Conservation (phyloP, 1,284 basidiomycete genomes). For the Earliella scabrosa region DNA sequence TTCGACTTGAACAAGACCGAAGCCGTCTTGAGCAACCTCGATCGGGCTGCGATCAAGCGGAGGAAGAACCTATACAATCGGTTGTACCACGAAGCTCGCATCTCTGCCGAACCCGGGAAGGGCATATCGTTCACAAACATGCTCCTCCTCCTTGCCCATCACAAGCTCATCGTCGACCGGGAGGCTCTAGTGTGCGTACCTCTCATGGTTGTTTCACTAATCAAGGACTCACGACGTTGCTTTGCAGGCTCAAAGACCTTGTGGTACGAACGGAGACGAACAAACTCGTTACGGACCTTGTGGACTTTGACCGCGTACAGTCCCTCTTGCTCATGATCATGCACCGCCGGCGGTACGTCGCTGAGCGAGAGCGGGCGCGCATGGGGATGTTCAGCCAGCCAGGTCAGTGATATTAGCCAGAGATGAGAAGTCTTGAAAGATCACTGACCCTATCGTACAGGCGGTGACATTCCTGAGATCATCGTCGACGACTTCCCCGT, state of each 20-base stretch:
- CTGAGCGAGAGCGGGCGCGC: constrained; percentile 42
- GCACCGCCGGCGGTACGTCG: constrained; percentile 71
- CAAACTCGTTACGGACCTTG: constrained; percentile 79
- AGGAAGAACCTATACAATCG: constrained; percentile 74
- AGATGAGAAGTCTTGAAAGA: not conserved
- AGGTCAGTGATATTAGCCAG: constrained; percentile 32
- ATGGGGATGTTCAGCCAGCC: constrained; percentile 36
- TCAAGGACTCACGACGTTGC: constrained; percentile 1
- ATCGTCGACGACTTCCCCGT: constrained; percentile 63
- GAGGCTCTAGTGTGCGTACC: constrained; percentile 80
- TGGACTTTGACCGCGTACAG: constrained; percentile 83
- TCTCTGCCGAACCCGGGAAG: constrained; percentile 70
- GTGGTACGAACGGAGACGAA: constrained; percentile 78
- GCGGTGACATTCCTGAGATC: constrained; percentile 67
- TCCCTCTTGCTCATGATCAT: constrained; percentile 80
- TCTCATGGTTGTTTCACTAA: not conserved
- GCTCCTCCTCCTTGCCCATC: constrained; percentile 88
- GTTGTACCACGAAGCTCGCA: constrained; percentile 85
- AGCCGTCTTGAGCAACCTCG: constrained; percentile 62
- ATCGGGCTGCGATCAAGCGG: constrained; percentile 64
- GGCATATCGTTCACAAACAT: constrained; percentile 94
- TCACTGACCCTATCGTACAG: not conserved
- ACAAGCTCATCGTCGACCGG: constrained; percentile 90
- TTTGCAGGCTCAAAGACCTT: constrained; percentile 77
- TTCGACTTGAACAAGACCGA: constrained; percentile 73